Evolutionary conservation across 495 filamentous ascomycete genomes (phyloP).

Genomic region (Bacidia rubella): DNA sequence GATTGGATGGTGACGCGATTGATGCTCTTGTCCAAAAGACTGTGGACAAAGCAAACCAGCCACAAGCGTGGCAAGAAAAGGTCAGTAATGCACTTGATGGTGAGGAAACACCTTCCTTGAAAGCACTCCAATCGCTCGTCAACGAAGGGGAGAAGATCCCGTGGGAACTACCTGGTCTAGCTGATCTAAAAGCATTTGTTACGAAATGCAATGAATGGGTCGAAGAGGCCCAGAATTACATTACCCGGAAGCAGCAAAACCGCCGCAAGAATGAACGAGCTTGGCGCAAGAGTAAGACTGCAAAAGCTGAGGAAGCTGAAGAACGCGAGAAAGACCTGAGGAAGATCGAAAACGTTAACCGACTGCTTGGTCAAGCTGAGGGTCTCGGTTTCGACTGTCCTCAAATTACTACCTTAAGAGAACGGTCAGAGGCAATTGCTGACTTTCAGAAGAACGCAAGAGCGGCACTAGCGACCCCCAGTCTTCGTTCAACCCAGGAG

Average conservation of each 20-base stretch:
- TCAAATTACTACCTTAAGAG: conserved; percentile 76
- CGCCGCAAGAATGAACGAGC: conserved; percentile 92
- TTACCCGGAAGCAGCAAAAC: conserved; percentile 95
- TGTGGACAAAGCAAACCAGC: conserved; percentile 70
- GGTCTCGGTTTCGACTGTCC: conserved; percentile 87
- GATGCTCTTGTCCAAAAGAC: conserved; percentile 56
- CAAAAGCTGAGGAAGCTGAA: conserved; percentile 69
- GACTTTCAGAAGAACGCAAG: conserved; percentile 73
- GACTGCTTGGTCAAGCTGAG: conserved; percentile 72
- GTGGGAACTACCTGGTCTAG: conserved; percentile 75
- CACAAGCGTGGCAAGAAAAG: conserved; percentile 85
- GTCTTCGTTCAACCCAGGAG: conserved; percentile 48
- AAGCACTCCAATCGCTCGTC: conserved; percentile 68
- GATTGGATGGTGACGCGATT: conserved; percentile 60
- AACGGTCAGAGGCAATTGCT: conserved; percentile 76
- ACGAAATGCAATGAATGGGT: conserved; percentile 96
- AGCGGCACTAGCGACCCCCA: conserved; percentile 48
- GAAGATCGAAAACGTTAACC: conserved; percentile 78
- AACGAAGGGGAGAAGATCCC: conserved; percentile 96
- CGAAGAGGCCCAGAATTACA: conserved; percentile 93
- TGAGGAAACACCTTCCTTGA: conserved; percentile 70
- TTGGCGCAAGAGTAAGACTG: conserved; percentile 62
- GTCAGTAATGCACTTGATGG: conserved; percentile 72
- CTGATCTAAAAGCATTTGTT: conserved; percentile 74
- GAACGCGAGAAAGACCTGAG: conserved; percentile 81